Percentiles rank a stretch among this genome's conserved stretches.
phyloP scores from a whole-genome alignment of 139 green algal genomes.

The Chlorella vulgaris region DNA sequence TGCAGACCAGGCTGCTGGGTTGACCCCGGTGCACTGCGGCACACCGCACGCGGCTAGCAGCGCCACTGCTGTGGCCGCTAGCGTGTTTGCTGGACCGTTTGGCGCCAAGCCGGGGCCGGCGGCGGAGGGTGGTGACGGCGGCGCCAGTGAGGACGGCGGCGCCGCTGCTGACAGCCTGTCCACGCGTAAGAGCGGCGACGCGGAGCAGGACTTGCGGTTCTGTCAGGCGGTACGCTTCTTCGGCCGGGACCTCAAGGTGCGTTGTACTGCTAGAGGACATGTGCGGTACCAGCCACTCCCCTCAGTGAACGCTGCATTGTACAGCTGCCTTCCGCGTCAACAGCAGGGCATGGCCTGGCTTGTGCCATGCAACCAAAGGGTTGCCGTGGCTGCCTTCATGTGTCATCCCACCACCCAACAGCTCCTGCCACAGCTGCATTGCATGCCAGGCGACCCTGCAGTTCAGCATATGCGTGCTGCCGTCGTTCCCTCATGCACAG shows the following conservation, averaged over 20 bases:
- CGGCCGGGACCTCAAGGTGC: slow-evolving; percentile 50
- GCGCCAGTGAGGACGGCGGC: background rate
- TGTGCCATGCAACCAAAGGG: background rate
- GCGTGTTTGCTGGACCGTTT: slow-evolving; percentile 3
- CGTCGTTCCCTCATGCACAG: background rate
- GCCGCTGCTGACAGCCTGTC: background rate
- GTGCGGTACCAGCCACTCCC: too few relatives aligned
- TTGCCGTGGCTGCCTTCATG: too few relatives aligned
- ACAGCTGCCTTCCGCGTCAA: too few relatives aligned
- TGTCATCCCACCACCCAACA: too few relatives aligned
- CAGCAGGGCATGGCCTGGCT: too few relatives aligned
- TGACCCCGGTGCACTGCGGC: background rate
- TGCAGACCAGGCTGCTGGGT: background rate
- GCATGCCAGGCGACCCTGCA: too few relatives aligned
- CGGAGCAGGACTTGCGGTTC: slow-evolving; percentile 58
- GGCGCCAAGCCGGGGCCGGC: background rate
- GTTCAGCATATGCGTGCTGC: too few relatives aligned
- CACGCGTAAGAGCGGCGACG: background rate
- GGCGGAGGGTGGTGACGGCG: background rate
- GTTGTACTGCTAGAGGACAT: background rate
- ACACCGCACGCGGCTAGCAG: background rate
- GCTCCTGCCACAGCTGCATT: too few relatives aligned
- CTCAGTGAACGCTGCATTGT: too few relatives aligned
- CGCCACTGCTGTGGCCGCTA: background rate
- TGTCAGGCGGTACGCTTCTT: slow-evolving; percentile 59